Base-by-base conservation (phyloP, 306 rosid genomes). In the Sicyos edulis region DNA sequence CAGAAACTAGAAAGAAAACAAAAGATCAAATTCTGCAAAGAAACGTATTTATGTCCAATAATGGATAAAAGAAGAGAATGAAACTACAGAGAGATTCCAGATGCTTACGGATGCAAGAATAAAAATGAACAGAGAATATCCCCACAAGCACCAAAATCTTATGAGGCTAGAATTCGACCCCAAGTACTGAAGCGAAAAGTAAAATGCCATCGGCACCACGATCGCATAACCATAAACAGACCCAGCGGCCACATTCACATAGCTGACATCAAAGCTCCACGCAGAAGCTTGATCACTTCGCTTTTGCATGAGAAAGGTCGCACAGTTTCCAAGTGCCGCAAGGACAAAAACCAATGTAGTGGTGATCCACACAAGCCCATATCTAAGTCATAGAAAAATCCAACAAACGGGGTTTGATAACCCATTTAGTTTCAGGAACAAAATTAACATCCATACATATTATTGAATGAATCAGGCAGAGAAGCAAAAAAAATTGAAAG, bases 121-220 rank as follows among this genome's bases (percentile, higher is more conserved):
- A 82, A 93, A 93, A 77, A 93, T 81, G 85, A 88, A 78, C 78
- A 93, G 96, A 74, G 98, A 93, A 83, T 93, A 93, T 45, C 98
- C 98, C 98, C 98, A 93, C 96, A 93, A 81, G 79, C 96, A 93
- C 98, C 98, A 93, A 78, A 90, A 86, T 60, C 79, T 85, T 70
- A 90, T 62, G 70, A 93, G 96, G 82, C 82, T 88, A 49, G 92
- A 81, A 73, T 81, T 85, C 65, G 96, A 72, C 64, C 98, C 98
- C 88, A 88, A 56, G 73, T 93, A 90, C 75, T 84, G 91, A 34
- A 93, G 96, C 85, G 85, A 79, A 81, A 93, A 90, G 74, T 85
- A 93, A 81, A 85, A 93, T 54, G 93, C 93, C 86, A 87, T 51
- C 7, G 98, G 98, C 75, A 93, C 96, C 85, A 82, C 81, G 63